A percentile compares a stretch with the other conserved stretches of the same genome.
phyloP scores from a whole-genome alignment of 495 filamentous ascomycete genomes.

The Trypethelium eluteriae region DNA sequence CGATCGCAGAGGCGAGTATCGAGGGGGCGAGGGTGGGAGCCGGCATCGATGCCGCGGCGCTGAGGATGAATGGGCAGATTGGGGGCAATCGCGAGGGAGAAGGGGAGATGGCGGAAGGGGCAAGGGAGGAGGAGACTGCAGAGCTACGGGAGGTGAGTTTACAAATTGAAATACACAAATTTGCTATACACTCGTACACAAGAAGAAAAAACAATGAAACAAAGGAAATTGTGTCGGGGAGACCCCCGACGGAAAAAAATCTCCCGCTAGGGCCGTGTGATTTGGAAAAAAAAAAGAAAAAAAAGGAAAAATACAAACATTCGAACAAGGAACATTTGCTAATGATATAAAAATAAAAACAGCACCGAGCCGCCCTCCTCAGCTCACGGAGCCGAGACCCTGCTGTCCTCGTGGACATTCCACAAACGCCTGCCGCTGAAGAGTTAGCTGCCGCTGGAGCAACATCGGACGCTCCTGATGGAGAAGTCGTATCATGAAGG shows the following conservation, averaged over 20 bases:
- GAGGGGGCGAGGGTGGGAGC: conserved; percentile 3
- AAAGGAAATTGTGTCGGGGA: no score
- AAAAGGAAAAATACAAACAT: background rate
- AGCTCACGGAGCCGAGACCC: conserved; percentile 27
- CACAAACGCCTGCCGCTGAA: conserved; percentile 27
- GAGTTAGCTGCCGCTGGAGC: conserved; percentile 26
- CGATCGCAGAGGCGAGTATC: conserved; percentile 3
- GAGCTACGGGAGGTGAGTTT: conserved; percentile 3
- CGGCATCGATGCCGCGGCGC: background rate
- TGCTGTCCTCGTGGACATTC: conserved; percentile 31
- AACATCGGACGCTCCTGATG: background rate
- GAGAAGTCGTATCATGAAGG: background rate
- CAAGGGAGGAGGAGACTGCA: background rate
- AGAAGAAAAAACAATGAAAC: no score
- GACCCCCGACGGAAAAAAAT: no score
- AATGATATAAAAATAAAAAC: background rate
- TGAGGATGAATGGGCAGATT: conserved; percentile 6
- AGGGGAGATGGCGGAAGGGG: background rate
- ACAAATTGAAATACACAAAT: background rate
- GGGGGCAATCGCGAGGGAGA: background rate
- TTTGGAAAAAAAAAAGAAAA: background rate
- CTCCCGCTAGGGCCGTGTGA: background rate
- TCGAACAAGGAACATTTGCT: background rate
- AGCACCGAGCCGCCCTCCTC: conserved; percentile 29
- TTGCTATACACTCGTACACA: no score